These are phyloP conservation scores for Macrolepiota dolichaula DNA, from an alignment of 768 basidiomycete genomes.

Conservation along the genomic window DNA sequence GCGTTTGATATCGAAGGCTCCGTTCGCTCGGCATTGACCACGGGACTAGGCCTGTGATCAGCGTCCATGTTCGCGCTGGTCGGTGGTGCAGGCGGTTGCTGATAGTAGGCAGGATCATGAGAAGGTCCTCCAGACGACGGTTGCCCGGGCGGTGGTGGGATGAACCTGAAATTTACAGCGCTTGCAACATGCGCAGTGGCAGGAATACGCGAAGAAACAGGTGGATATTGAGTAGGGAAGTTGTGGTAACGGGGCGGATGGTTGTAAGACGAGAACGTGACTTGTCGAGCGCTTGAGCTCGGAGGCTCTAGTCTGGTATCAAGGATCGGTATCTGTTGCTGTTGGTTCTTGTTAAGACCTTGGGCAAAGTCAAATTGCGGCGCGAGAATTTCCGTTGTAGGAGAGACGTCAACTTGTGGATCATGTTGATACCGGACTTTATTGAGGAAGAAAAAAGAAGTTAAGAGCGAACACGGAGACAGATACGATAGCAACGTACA, in stretches of 20 bases:
- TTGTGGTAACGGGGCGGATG: slow-evolving; percentile 46
- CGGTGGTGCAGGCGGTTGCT: slow-evolving; percentile 29
- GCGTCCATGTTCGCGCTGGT: slow-evolving; percentile 25
- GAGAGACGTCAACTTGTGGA: slow-evolving; percentile 33
- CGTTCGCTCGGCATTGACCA: slow-evolving; percentile 29
- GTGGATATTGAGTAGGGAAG: slow-evolving; percentile 33
- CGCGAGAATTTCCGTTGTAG: slow-evolving; percentile 41
- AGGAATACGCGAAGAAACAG: slow-evolving; percentile 39
- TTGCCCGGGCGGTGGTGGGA: slow-evolving; percentile 31
- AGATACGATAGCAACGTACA: slow-evolving; percentile 42
- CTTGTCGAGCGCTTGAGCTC: slow-evolving; percentile 34
- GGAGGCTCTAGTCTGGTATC: slow-evolving; percentile 42
- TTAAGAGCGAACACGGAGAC: slow-evolving; percentile 37
- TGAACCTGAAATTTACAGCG: slow-evolving; percentile 36
- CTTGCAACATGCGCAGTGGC: slow-evolving; percentile 31
- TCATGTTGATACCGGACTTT: slow-evolving; percentile 68
- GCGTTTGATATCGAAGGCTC: slow-evolving; percentile 29
- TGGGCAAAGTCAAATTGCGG: slow-evolving; percentile 51
- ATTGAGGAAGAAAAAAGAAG: slow-evolving; percentile 40
- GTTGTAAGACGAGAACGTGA: slow-evolving; percentile 38
- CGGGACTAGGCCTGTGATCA: slow-evolving; percentile 28
- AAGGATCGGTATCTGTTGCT: slow-evolving; percentile 46
- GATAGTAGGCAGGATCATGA: slow-evolving; percentile 40
- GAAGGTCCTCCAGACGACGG: slow-evolving; percentile 41
- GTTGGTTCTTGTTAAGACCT: slow-evolving; percentile 27